Conservation (phyloP, 2,329 filamentous ascomycete species). For the Penicillium rolfsii region DNA sequence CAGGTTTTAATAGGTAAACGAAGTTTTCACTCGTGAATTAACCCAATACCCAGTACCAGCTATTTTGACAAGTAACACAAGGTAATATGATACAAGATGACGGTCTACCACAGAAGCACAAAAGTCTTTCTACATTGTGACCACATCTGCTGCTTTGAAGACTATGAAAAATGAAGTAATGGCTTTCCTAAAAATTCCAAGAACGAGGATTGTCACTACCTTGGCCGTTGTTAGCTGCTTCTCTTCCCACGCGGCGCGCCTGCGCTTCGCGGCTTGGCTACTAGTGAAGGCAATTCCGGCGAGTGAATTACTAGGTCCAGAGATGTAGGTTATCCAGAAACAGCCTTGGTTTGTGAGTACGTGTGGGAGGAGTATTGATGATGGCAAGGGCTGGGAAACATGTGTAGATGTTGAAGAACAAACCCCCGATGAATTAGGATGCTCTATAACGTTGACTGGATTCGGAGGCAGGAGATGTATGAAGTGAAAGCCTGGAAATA, state of each 20-base stretch:
- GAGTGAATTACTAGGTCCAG: background rate
- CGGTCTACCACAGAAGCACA: no score
- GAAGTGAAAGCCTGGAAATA: background rate
- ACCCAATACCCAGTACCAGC: no score
- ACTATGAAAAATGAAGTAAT: background rate
- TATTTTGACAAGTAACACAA: no score
- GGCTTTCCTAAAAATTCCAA: background rate
- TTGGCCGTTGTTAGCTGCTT: background rate
- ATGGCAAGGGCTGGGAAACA: no score
- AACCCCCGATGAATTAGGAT: background rate
- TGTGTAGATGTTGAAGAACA: background rate
- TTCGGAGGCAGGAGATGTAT: background rate
- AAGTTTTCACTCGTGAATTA: background rate
- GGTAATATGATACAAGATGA: no score
- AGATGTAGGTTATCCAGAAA: background rate
- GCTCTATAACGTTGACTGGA: background rate
- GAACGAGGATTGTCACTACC: background rate
- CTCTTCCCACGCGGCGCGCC: background rate
- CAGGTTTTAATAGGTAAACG: background rate
- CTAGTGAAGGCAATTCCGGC: background rate
- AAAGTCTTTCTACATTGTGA: no score
- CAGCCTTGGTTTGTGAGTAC: background rate
- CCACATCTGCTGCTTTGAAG: no score
- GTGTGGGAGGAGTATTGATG: background rate
- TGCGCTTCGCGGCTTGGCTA: background rate